These are phyloP conservation scores for Fraxinus sp. DNA, from an alignment of 305 asterid genomes.

Conservation along the genomic window DNA sequence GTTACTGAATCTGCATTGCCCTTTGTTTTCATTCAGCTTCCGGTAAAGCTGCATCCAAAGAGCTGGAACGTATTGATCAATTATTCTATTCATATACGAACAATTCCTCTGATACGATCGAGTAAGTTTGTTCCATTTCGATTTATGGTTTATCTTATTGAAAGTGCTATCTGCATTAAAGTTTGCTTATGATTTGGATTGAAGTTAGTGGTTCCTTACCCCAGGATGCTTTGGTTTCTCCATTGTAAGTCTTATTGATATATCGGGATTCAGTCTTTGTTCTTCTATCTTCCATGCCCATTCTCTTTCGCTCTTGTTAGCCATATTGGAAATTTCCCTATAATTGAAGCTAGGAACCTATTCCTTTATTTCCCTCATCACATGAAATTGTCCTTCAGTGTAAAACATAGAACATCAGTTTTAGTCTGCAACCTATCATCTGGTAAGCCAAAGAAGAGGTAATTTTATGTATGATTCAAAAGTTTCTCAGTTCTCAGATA, in stretches of 20 bases:
- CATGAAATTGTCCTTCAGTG: not conserved
- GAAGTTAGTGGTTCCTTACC: not conserved
- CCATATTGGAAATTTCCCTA: not conserved
- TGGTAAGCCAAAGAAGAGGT: not conserved
- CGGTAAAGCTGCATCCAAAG: constrained; percentile 81
- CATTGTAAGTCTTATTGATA: not conserved
- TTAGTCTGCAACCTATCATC: not conserved
- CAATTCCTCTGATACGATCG: constrained; percentile 52
- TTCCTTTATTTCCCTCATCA: not conserved
- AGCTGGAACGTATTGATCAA: constrained; percentile 83
- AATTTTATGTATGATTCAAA: not conserved
- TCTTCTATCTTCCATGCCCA: not conserved
- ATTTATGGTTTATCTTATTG: not conserved
- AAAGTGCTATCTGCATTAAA: not conserved
- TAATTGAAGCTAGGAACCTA: not conserved
- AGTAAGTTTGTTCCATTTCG: constrained; percentile 49
- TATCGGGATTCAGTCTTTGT: not conserved
- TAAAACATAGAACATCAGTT: not conserved
- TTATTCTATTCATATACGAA: constrained; percentile 58
- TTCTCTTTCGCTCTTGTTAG: not conserved
- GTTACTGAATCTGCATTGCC: constrained; percentile 17
- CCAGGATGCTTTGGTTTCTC: not conserved
- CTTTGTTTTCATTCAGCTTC: constrained; percentile 55
- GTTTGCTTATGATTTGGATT: constrained; percentile 6
- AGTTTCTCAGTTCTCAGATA: not conserved